Conservation (phyloP, 352 stramenopile genomes). For the Pythium brachiatum region DNA sequence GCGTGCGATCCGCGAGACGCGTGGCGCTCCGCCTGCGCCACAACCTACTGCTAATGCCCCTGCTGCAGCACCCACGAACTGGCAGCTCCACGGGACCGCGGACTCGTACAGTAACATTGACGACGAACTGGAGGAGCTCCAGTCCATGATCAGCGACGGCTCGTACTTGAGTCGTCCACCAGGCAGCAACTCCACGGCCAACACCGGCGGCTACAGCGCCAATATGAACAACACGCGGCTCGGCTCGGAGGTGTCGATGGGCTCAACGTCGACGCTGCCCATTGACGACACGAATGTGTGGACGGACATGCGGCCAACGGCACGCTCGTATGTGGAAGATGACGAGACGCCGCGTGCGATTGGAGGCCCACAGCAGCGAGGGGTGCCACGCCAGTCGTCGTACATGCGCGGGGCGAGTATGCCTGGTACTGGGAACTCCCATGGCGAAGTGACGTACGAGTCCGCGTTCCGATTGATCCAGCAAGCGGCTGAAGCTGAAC, state of each 20-base stretch:
- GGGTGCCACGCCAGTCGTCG: not conserved
- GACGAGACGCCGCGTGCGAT: not conserved
- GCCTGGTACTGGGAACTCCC: constrained; percentile 2
- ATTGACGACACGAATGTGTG: constrained; percentile 10
- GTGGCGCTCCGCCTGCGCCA: not conserved
- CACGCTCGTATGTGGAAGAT: constrained; percentile 19
- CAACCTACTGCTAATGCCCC: not conserved
- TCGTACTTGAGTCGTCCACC: constrained; percentile 1
- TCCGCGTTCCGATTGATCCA: constrained; percentile 47
- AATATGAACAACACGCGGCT: not conserved
- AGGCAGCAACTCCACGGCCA: not conserved
- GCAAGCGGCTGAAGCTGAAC: constrained; percentile 41
- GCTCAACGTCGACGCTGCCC: not conserved
- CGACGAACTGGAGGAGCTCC: constrained; percentile 23
- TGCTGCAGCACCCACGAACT: not conserved
- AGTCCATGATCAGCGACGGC: constrained; percentile 16
- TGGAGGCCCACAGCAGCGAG: not conserved
- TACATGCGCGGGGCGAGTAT: constrained; percentile 13
- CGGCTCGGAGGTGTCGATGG: constrained; percentile 3
- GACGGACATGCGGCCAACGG: constrained; percentile 18
- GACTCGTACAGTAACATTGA: constrained; percentile 13
- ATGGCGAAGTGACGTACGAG: constrained; percentile 38
- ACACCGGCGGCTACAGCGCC: not conserved
- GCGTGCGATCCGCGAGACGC: constrained; percentile 19
- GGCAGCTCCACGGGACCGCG: not conserved